Base-by-base conservation (phyloP, 139 green algal genomes). In the Trebouxia sp. region DNA sequence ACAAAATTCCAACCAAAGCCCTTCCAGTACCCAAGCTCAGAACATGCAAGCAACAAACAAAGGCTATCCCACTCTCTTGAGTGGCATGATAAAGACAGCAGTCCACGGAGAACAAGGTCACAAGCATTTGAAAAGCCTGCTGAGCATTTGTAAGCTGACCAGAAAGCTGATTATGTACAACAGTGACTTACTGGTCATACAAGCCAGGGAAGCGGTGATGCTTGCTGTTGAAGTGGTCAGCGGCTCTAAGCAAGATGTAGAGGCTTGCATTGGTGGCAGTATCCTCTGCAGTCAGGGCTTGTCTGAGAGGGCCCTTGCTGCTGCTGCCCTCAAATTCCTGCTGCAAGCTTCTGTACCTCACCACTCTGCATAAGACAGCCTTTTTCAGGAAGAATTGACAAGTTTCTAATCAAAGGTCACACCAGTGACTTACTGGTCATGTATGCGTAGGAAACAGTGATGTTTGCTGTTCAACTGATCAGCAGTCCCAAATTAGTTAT, bases 241-340 rank as follows among this genome's bases (percentile, higher is more conserved):
- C 86, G 0, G 91, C 93, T 0, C 89, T 85, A 75, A 98, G 85
- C 85, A 98, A 87, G 58, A 98, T 70, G 62, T 95, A 95, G 45
- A 98, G 83, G 43, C 79, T 78, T 0, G 90, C 92, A 75, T 89
- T 89, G 55, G 83, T 76, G 26, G 80, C 72, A 38, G 80, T 89
- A 55, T 91, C 89, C 48, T 92, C 89, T 14, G 65, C 67, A 6
- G 28, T 65, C 58, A 93, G 82, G 5, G 86, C 85, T 37, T 51
- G 35, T 6, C 86, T 82, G 50, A 92, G 65, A 14, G 76, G 47
- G 81, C 83, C 74, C 4, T 48, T 7, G 41, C 78, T 50, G 32
- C 70, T 72, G 47, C 75, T 65, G 17, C 55, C 48, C 41, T 48
- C 47, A 10, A 75, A 83, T 77, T 95, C 93, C 42, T 95, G 83